Evolutionary conservation across 176 grass and related monocot species (phyloP), one percentile per base, ranked within the genome.

Genomic region (Cenchrus purpureus): DNA sequence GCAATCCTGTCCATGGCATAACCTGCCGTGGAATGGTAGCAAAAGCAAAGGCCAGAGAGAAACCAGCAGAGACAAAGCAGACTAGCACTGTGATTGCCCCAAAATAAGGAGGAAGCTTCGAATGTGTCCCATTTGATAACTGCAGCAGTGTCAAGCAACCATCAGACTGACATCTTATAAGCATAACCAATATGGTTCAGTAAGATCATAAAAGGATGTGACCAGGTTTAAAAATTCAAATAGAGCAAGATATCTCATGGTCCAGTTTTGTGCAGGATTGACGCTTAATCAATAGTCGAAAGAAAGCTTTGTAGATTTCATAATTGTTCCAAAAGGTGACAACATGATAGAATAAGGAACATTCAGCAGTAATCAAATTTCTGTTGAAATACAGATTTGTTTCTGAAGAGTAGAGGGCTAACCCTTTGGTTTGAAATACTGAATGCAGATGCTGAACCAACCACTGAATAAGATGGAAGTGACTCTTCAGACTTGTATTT

Each of bases 1-100:
- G 74, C 74, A 98, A 77, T 66, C 96, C 96, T 28, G 88, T 98
- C 96, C 89, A 93, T 87, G 96, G 96, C 75, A 88, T 95, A 79
- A 92, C 79, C 85, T 95, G 93, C 63, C 82, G 65, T 53, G 93
- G 96, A 85, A 98, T 90, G 71, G 94, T 68, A 62, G 65, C 46
- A 54, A 98, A 98, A 59, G 93, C 87, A 63, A 98, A 78, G 2
- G 67, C 93, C 71, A 95, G 69, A 81, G 96, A 98, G 51, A 90
- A 71, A 78, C 60, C 80, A 81, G 85, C 81, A 10, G 86, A 88
- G 15, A 89, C 48, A 70, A 95, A 88, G 51, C 96, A 92, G 70
- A 80, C 79, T 63, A 98, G 48, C 55, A 90, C 86, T 37, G 89
- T 75, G 8, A 95, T 68, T 44, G 79, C 69, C n/a, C 89, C 89